Base-by-base conservation (phyloP, 306 rosid genomes). In the Fagus sylvatica region DNA sequence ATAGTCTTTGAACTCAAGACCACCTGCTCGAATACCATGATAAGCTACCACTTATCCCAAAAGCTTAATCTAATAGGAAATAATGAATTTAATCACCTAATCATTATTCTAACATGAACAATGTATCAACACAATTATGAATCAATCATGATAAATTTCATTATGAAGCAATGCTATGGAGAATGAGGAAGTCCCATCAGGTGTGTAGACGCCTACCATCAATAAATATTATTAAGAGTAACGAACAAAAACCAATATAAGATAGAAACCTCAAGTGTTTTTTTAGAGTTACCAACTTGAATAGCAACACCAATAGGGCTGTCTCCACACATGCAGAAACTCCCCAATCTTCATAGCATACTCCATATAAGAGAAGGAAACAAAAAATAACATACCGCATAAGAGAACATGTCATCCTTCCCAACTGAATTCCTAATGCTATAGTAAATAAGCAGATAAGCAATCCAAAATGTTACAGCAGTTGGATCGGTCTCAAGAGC, bases 381-480 rank as follows among this genome's bases (percentile, higher is more conserved):
- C 28, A 80, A 78, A 62, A 30, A 85, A 79, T 78, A 78, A 78
- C 96, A 80, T 92, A 95, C 98, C 98, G 95, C 97, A 88, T 71
- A 82, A 73, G 89, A 83, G 83, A 90, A 89, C 90, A 92, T 91
- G 89, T 95, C 98, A 87, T 95, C 97, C 89, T 83, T 84, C 89
- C 84, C 96, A 72, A 81, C 65, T 72, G 90, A 79, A 80, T 85
- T 87, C 72, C 85, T 66, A 80, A 80, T 84, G 87, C 97, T 88
- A 76, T 87, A 82, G 91, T 85, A 95, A 80, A 92, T 79, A 71
- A 92, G 90, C 48, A 92, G 91, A 88, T 90, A 92, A 70, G 92
- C 84, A 67, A 86, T 81, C 98, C 97, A 95, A 80, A 88, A 81
- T 85, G 82, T 62, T 61, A 74, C 82, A 48, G 96, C 89, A 65